phyloP scores from a whole-genome alignment of 1,284 basidiomycete genomes.

The Meripilus lineatus region DNA sequence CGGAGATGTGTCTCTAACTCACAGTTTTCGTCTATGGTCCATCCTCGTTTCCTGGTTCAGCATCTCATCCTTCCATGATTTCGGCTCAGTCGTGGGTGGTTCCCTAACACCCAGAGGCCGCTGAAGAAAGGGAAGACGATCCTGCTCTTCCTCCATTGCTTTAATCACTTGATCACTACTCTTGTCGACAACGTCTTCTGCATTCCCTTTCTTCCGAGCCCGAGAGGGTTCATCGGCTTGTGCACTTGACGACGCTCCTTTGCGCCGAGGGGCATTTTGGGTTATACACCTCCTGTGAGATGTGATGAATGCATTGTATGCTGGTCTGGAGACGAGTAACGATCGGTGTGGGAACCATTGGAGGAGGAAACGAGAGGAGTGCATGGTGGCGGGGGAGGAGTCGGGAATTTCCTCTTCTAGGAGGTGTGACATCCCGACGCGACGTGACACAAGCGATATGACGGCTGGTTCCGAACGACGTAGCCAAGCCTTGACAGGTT shows the following conservation, averaged over 20 bases:
- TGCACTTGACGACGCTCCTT: conserved; percentile 5
- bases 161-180: neutral
- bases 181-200: neutral
- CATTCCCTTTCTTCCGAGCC: conserved; percentile 12
- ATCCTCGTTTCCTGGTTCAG: conserved; percentile 70
- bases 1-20: conserved; percentile 23
- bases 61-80: conserved; percentile 66
- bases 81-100: conserved; percentile 49
- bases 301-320: neutral
- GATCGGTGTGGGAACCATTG: neutral
- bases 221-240: neutral
- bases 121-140: conserved; percentile 51
- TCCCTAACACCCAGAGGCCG: conserved; percentile 72
- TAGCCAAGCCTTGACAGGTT: too few relatives aligned
- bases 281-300: conserved; percentile 7
- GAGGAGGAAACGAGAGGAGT: too few relatives aligned
- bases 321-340: neutral
- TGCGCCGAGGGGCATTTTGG: conserved; percentile 5
- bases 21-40: conserved; percentile 77
- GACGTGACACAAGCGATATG: too few relatives aligned
- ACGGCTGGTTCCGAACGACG: too few relatives aligned
- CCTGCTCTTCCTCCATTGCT: conserved; percentile 14
- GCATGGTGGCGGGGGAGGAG: neutral
- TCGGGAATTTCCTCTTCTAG: conserved; percentile 3
- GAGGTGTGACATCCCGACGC: too few relatives aligned